A percentile compares a stretch with the other conserved stretches of the same genome.
These are phyloP conservation scores for Mortierella sp. DNA, from an alignment of 371 early-diverging fungal genomes.

Conservation along the genomic window DNA sequence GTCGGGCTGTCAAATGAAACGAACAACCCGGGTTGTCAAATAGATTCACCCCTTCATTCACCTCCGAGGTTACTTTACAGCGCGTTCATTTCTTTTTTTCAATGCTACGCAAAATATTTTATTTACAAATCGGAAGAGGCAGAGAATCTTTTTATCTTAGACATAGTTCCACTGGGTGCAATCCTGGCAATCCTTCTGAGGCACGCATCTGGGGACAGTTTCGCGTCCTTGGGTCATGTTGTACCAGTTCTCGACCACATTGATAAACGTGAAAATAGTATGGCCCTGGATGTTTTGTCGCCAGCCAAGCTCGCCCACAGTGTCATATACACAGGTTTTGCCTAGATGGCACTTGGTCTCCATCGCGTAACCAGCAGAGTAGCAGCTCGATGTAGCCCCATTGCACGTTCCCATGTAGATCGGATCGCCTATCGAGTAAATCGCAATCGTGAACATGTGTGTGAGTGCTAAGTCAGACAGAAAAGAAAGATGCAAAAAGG, in stretches of 20 bases:
- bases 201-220: constrained; percentile 62
- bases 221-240: constrained; percentile 69
- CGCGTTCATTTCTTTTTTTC: too few relatives aligned
- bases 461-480: not conserved
- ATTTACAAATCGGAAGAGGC: not conserved
- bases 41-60: not conserved
- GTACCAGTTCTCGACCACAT: constrained; percentile 41
- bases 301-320: constrained; percentile 73
- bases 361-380: constrained; percentile 92
- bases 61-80: too few relatives aligned
- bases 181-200: constrained; percentile 72
- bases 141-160: not conserved
- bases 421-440: constrained; percentile 79
- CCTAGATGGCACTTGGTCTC: constrained; percentile 65
- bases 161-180: constrained; percentile 81
- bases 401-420: constrained; percentile 83
- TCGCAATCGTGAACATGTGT: too few relatives aligned
- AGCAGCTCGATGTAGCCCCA: constrained; percentile 81
- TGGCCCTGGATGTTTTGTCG: constrained; percentile 80
- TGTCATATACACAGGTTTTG: constrained; percentile 71
- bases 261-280: constrained; percentile 73
- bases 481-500: constrained; percentile 63
- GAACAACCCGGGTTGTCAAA: too few relatives aligned
- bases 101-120: not conserved
- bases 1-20: too few relatives aligned